Conservation (phyloP, 345 rosid species). For the Arabis alpina region DNA sequence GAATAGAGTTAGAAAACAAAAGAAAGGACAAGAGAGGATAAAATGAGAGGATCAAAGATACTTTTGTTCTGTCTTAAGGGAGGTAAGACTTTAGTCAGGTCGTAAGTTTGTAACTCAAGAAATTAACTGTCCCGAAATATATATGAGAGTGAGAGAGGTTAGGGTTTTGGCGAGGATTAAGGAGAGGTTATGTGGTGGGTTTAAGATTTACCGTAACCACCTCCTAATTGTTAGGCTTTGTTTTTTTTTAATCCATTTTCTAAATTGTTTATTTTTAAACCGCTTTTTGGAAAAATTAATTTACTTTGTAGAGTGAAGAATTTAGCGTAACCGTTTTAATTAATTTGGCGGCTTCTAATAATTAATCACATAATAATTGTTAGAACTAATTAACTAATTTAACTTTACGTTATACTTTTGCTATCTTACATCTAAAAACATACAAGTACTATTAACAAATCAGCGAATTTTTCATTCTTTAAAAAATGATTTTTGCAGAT, state of each 20-base stretch:
- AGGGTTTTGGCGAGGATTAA: conserved; percentile 37
- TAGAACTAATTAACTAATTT: neutral
- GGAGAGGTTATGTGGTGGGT: conserved; percentile 32
- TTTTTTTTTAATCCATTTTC: neutral
- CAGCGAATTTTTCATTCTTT: neutral
- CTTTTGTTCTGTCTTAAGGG: conserved; percentile 21
- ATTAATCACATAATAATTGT: neutral
- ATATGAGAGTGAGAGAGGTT: conserved; percentile 26
- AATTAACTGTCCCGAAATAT: conserved; percentile 18
- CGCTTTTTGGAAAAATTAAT: neutral
- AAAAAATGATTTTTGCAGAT: neutral
- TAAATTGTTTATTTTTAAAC: neutral
- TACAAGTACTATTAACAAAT: neutral
- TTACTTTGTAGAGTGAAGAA: neutral
- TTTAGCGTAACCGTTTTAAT: neutral
- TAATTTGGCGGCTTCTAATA: neutral
- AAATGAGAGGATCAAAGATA: conserved; percentile 25
- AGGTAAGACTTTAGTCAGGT: conserved; percentile 14
- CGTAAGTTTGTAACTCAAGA: neutral
- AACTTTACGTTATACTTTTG: neutral
- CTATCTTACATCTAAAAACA: neutral
- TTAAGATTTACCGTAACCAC: conserved; percentile 26
- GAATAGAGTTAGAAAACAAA: conserved; percentile 22
- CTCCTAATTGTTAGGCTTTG: conserved; percentile 29
- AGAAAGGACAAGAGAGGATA: conserved; percentile 30